These are phyloP conservation scores for Mucor piriformis DNA, from an alignment of 371 early-diverging fungal species.

Conservation along the genomic window DNA sequence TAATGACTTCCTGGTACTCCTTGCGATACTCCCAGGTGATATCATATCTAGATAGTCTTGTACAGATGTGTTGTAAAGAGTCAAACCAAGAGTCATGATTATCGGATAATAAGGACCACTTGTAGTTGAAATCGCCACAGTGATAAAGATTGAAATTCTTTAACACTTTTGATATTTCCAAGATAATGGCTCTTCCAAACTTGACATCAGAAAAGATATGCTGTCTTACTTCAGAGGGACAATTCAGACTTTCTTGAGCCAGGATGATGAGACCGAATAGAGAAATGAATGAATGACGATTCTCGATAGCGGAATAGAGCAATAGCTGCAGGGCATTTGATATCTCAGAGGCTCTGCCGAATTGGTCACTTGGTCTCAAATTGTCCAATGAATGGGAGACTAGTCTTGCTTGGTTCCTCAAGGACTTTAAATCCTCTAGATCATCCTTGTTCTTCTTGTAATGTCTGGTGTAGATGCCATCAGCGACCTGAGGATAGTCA, in stretches of 20 bases:
- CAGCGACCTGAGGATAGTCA: slow-evolving; percentile 24
- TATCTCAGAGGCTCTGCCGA: slow-evolving; percentile 30
- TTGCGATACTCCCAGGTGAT: slow-evolving; percentile 45
- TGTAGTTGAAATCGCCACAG: not conserved
- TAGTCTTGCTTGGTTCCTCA: slow-evolving; percentile 23
- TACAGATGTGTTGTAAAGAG: slow-evolving; percentile 27
- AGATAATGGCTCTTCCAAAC: slow-evolving; percentile 37
- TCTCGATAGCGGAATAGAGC: slow-evolving; percentile 4
- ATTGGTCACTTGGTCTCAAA: slow-evolving; percentile 39
- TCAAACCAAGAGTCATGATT: slow-evolving; percentile 25
- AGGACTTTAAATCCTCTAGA: slow-evolving; percentile 13
- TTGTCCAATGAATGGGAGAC: slow-evolving; percentile 33
- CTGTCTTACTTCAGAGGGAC: slow-evolving; percentile 43
- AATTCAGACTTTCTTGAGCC: slow-evolving; percentile 31
- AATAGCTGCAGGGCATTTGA: slow-evolving; percentile 28
- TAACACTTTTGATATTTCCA: slow-evolving; percentile 38
- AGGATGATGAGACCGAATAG: slow-evolving; percentile 31
- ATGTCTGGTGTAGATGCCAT: slow-evolving; percentile 24
- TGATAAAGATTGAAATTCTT: slow-evolving; percentile 31
- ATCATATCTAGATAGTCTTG: slow-evolving; percentile 35
- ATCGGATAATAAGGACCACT: not conserved
- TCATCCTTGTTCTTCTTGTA: slow-evolving; percentile 13
- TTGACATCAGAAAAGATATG: slow-evolving; percentile 44
- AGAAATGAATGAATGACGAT: slow-evolving; percentile 12
- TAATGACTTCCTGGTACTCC: slow-evolving; percentile 40